Percentiles rank a stretch among this genome's conserved stretches.
These are phyloP conservation scores for Davidsoniella neocaledoniae DNA, from an alignment of 2,329 filamentous ascomycete species.

Conservation along the genomic window DNA sequence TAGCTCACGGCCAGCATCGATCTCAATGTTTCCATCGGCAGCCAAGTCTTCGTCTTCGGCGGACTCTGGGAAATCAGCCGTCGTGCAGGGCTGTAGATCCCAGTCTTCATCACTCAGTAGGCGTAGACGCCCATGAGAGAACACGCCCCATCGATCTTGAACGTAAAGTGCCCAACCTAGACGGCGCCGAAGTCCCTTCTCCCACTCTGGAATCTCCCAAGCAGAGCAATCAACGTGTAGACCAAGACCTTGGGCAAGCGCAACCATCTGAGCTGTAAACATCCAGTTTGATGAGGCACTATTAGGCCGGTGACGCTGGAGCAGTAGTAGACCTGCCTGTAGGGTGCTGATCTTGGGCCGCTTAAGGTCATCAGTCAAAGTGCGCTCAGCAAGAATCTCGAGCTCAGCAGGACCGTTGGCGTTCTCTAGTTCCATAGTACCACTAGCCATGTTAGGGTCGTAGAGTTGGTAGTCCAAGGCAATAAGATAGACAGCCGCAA, in stretches of 20 bases:
- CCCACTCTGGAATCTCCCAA: conserved; percentile 38
- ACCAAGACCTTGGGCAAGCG: conserved; percentile 30
- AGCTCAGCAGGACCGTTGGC: conserved; percentile 20
- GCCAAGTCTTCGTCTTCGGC: conserved; percentile 15
- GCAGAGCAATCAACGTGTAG: conserved; percentile 34
- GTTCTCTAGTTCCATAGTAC: conserved; percentile 19
- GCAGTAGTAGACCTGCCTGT: conserved; percentile 27
- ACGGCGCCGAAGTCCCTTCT: conserved; percentile 36
- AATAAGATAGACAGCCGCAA: conserved; percentile 35
- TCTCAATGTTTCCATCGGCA: conserved; percentile 21
- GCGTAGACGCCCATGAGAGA: conserved; percentile 35
- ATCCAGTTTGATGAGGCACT: conserved; percentile 19
- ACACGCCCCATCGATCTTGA: conserved; percentile 39
- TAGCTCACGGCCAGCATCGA: conserved; percentile 23
- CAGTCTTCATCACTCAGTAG: conserved; percentile 34
- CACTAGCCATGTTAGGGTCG: conserved; percentile 24
- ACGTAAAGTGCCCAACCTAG: conserved; percentile 39
- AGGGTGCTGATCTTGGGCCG: conserved; percentile 27
- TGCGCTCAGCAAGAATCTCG: conserved; percentile 20
- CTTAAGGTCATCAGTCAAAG: conserved; percentile 21
- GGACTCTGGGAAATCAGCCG: conserved; percentile 17
- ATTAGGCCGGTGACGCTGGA: conserved; percentile 20
- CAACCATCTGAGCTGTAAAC: conserved; percentile 26
- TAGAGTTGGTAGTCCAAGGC: conserved; percentile 35
- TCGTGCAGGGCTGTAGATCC: conserved; percentile 23